phyloP scores from a whole-genome alignment of 305 asterid species.

The Solanum hybrid region DNA sequence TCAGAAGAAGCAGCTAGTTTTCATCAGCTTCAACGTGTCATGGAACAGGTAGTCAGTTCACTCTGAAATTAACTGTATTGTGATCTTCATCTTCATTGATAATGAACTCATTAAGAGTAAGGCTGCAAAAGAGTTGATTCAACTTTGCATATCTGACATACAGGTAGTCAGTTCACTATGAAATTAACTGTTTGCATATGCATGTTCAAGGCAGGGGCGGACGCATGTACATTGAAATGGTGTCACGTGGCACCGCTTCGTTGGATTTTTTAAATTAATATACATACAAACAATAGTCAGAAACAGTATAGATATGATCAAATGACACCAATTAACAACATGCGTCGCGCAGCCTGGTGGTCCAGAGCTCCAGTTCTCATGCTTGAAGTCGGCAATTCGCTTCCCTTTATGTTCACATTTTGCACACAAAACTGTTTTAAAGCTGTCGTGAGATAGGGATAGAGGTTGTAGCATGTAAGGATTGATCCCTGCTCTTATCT shows the following conservation, averaged over 20 bases:
- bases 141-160: background rate
- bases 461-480: background rate
- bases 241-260: background rate
- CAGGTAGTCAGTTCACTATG: background rate
- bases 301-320: background rate
- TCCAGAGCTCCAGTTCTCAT: background rate
- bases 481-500: background rate
- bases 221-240: background rate
- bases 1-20: constrained; percentile 74
- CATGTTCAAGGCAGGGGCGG: background rate
- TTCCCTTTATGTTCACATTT: background rate
- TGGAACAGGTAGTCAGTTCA: constrained; percentile 50
- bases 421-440: background rate
- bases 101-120: background rate
- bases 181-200: background rate
- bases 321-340: background rate
- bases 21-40: constrained; percentile 77
- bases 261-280: background rate
- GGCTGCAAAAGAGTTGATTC: background rate
- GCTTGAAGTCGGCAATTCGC: background rate
- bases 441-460: background rate
- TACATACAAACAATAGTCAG: background rate
- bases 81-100: background rate
- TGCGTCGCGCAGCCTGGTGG: background rate
- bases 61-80: background rate